These are phyloP conservation scores for Chloromonas sp. DNA, from an alignment of 163 green algal genomes.

Conservation along the genomic window DNA sequence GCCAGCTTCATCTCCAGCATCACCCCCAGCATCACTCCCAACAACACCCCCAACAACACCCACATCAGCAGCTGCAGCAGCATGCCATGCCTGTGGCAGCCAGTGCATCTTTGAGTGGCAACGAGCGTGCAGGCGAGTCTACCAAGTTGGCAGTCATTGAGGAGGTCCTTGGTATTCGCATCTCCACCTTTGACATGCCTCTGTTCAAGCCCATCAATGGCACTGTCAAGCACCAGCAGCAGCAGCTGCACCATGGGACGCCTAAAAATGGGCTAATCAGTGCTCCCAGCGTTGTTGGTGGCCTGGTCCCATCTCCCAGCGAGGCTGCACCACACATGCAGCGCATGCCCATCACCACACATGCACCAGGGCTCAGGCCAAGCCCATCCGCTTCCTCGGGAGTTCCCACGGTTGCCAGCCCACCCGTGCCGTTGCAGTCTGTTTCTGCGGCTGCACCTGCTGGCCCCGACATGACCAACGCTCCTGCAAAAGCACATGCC, in stretches of 20 bases:
- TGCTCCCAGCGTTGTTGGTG: background rate
- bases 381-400: background rate
- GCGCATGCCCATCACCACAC: background rate
- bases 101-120: background rate
- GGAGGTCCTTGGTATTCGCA: conserved; percentile 5
- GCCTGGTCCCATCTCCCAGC: background rate
- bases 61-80: background rate
- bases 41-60: background rate
- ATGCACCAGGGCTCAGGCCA: background rate
- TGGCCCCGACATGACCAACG: background rate
- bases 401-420: background rate
- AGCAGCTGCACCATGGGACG: background rate
- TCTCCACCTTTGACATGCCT: conserved; percentile 9
- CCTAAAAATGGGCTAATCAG: background rate
- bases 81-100: background rate
- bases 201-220: background rate
- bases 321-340: background rate
- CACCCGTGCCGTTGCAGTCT: background rate
- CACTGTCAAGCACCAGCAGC: background rate
- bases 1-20: too few relatives aligned
- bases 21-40: too few relatives aligned
- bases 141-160: conserved; percentile 3
- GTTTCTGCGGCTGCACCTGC: background rate
- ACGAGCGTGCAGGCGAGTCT: too few relatives aligned
- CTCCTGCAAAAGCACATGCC: background rate